phyloP scores from a whole-genome alignment of 371 early-diverging fungal genomes.

The Lichtheimia ramosa region DNA sequence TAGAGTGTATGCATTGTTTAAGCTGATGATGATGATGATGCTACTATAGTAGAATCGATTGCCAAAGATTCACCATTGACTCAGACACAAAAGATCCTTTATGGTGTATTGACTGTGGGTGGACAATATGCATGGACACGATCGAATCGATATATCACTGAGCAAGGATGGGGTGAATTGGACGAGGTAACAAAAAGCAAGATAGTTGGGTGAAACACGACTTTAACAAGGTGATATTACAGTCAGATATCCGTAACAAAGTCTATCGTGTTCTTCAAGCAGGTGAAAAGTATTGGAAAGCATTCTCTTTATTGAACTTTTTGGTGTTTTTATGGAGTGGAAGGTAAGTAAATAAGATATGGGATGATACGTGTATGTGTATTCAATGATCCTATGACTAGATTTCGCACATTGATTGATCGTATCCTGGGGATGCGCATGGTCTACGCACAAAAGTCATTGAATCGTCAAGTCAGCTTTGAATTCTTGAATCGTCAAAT shows the following conservation, averaged over 20 bases:
- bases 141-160: conserved; percentile 57
- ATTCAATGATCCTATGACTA: conserved; percentile 8
- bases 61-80: conserved; percentile 62
- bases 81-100: conserved; percentile 57
- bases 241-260: conserved; percentile 56
- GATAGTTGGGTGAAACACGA: background rate
- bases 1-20: background rate
- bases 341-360: conserved; percentile 44
- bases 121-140: conserved; percentile 77
- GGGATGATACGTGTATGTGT: background rate
- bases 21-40: background rate
- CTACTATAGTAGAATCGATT: conserved; percentile 54
- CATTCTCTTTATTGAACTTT: conserved; percentile 75
- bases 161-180: conserved; percentile 80
- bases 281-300: conserved; percentile 65
- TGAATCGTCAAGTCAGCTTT: conserved; percentile 81
- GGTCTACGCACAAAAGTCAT: conserved; percentile 76
- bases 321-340: conserved; percentile 82
- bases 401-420: conserved; percentile 77
- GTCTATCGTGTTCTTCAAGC: conserved; percentile 67
- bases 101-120: conserved; percentile 65
- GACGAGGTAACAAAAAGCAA: conserved; percentile 44
- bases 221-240: background rate
- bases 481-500: conserved; percentile 93
- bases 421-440: conserved; percentile 80